Percentiles rank a stretch among this genome's conserved stretches.
These are phyloP conservation scores for Geotrichum klebahnii DNA, from an alignment of 1,139 yeast genomes.

Conservation along the genomic window DNA sequence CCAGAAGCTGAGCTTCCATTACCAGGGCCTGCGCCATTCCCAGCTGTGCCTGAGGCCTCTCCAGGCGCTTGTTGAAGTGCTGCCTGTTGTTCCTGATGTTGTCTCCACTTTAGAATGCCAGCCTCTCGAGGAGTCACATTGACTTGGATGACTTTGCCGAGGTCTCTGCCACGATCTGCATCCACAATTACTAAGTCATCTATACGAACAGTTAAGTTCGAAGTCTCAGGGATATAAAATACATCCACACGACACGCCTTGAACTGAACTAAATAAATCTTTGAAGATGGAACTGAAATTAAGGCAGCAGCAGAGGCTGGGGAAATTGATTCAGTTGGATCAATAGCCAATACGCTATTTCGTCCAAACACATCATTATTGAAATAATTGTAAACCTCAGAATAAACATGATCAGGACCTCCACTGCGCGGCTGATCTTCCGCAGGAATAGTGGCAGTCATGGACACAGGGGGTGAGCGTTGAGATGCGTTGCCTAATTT, in stretches of 20 bases:
- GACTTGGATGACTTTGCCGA: conserved; percentile 72
- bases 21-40: background rate
- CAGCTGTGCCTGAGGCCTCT: conserved; percentile 25
- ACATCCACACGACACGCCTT: conserved; percentile 87
- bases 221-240: conserved; percentile 55
- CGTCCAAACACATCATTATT: conserved; percentile 29
- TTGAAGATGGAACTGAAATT: conserved; percentile 33
- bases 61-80: conserved; percentile 41
- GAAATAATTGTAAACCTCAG: conserved; percentile 24
- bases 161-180: conserved; percentile 91
- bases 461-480: background rate
- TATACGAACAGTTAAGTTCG: conserved; percentile 52
- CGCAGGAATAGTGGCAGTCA: background rate
- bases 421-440: background rate
- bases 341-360: conserved; percentile 17
- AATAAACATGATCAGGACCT: background rate
- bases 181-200: conserved; percentile 90
- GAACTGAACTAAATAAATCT: conserved; percentile 69
- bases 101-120: conserved; percentile 71
- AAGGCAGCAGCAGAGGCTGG: conserved; percentile 24
- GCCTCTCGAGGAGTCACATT: conserved; percentile 71
- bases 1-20: background rate
- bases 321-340: background rate
- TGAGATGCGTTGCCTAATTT: background rate
- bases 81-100: conserved; percentile 73